Base-by-base conservation (phyloP, 192 early-diverging fungal genomes). In the Phycomyces nitens region DNA sequence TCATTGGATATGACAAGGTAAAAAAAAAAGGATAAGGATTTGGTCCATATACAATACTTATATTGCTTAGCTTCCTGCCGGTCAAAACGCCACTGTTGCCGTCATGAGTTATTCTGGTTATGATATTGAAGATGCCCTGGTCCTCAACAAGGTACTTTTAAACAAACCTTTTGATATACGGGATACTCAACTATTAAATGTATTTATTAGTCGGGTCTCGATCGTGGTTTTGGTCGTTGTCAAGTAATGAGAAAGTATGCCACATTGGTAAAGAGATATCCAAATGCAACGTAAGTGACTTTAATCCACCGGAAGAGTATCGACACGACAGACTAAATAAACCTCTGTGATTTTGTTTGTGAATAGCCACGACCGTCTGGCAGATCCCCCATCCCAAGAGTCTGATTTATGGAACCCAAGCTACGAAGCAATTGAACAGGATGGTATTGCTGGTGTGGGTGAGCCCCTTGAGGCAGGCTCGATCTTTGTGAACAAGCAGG, bases 101-200 rank as follows among this genome's bases (percentile, higher is more conserved):
- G 94, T 99, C 50, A 97, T 99, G 95, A 89, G 86, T 82, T 96
- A 96, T 66, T 91, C 88, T 60, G 97, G 95, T 49, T 99, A 99
- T 77, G 93, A 99, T 86, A 95, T 96, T 80, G 97, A 99, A 79
- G 97, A 99, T 88, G 94, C 97, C 11, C 72, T 98, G 68, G 92
- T 98, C 10, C 70, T 98, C 52, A 98, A 98, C 80, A 94, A 92
- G 78, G 86, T 84, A 74, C 20, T 23, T 27, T 20, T 43, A 41
- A 23, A 11, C n/a, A 15, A 21, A 49, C 27, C 14, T 10, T 41
- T 40, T 54, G 12, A 15, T 55, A 9, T 42, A 20, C 16, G 23
- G 43, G 14, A 11, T 23, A 22, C 42, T 18, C 0, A 21, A n/a
- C 22, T 0, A 15, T 66, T 65, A 6, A 20, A 24, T 1, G 24